Evolutionary conservation across 2,329 filamentous ascomycete genomes (phyloP).

Genomic region (Cercospora citrullina): DNA sequence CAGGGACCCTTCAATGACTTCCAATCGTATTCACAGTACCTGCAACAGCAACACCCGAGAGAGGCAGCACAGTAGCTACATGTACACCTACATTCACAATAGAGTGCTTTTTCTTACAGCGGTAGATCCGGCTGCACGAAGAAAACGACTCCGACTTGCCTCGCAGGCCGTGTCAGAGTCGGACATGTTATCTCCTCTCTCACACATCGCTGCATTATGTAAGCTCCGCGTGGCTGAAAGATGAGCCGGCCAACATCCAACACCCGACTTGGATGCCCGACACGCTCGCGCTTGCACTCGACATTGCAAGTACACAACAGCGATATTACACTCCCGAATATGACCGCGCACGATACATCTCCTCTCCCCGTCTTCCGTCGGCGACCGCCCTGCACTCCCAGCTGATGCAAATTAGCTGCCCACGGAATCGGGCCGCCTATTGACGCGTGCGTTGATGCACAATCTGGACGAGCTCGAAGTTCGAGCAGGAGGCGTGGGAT

Average conservation of each 20-base stretch:
- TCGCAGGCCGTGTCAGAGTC: background rate
- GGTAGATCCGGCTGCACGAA: background rate
- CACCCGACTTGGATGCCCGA: background rate
- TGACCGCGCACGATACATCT: background rate
- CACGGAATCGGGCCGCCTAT: background rate
- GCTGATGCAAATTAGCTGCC: slow-evolving; percentile 2
- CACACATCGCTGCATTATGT: background rate
- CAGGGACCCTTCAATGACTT: background rate
- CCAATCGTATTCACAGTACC: too few relatives aligned
- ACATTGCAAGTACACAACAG: background rate
- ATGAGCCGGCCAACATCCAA: background rate
- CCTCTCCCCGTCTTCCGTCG: background rate
- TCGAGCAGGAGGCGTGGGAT: background rate
- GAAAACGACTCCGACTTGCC: too few relatives aligned
- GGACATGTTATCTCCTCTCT: background rate
- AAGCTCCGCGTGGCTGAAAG: background rate
- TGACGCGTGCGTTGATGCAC: slow-evolving; percentile 4
- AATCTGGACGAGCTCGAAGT: background rate
- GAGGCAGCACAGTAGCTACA: too few relatives aligned
- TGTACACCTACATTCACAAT: too few relatives aligned
- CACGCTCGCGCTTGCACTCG: background rate
- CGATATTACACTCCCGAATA: background rate
- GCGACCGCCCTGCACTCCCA: background rate
- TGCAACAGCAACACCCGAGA: too few relatives aligned
- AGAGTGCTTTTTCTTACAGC: background rate